Base-by-base conservation (phyloP, 169 alveolate species). In the Plasmodium ovale region DNA sequence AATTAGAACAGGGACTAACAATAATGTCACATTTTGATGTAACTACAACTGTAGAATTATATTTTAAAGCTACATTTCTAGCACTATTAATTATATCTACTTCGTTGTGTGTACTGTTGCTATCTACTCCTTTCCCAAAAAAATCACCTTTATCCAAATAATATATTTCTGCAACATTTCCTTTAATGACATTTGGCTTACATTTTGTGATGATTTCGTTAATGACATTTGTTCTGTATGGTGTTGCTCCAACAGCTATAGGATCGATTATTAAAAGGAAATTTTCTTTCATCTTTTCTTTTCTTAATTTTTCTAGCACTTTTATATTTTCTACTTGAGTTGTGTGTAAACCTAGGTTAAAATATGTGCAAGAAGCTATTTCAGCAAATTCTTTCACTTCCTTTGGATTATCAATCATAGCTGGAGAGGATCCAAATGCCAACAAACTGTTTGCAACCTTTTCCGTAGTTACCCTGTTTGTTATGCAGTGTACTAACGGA, bases 201-300 rank as follows among this genome's bases (percentile, higher is more conserved):
- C 91, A 84, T 31, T 68, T 84, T 51, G 23, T 14, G 23, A 84
- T 35, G 3, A 84, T 68, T 5, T 84, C 85, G 51, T 84, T 84
- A 23, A 84, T 84, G 3, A 68, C 31, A 37, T 67, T 16, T 27
- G 64, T 84, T 47, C 85, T 84, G 67, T 84, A 68, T 44, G 3
- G 6, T 84, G 91, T 84, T 84, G 87, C 74, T 7, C 91, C 91
- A 12, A 84, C 72, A 47, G 91, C 91, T 67, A 84, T 68, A 54
- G 87, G 91, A 39, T 84, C 91, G 3, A 84, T 29, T 14, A 84
- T 42, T 60, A 67, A 56, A 68, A 25, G 14, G n/a, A 84, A 68
- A 3, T 84, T 44, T 42, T 84, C 73, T 44, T 84, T 68, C 29
- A 39, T 68, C 21, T 23, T 35, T 33, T 67, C 91, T 14, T 53